These are phyloP conservation scores for Diaporthe ampelina DNA, from an alignment of 2,329 filamentous ascomycete genomes.

Conservation along the genomic window DNA sequence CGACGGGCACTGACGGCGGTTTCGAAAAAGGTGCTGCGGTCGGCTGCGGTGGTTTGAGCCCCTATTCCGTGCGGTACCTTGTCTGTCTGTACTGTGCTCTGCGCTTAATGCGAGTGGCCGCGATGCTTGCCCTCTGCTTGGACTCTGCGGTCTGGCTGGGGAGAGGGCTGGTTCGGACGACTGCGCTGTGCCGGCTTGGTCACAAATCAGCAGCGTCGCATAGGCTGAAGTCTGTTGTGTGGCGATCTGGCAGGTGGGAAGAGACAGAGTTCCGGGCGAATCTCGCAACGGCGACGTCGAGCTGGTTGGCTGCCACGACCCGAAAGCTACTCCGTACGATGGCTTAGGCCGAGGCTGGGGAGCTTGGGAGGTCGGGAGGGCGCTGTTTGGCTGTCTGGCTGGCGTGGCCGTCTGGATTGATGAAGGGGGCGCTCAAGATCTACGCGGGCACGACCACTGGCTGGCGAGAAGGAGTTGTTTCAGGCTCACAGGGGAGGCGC, in stretches of 20 bases:
- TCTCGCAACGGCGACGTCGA: conserved; percentile 21
- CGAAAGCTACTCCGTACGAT: neutral
- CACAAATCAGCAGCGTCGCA: neutral
- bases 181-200: conserved; percentile 9
- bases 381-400: conserved; percentile 17
- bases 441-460: conserved; percentile 33
- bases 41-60: conserved; percentile 39
- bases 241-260: conserved; percentile 8
- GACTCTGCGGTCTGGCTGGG: neutral
- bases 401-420: conserved; percentile 16
- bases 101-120: conserved; percentile 12
- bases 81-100: conserved; percentile 1
- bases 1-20: conserved; percentile 27
- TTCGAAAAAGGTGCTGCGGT: conserved; percentile 40
- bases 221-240: neutral
- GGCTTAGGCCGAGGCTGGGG: conserved; percentile 14
- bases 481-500: conserved; percentile 42
- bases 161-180: conserved; percentile 7
- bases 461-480: conserved; percentile 38
- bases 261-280: conserved; percentile 20
- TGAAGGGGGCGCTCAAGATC: conserved; percentile 27
- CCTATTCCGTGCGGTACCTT: conserved; percentile 36
- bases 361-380: conserved; percentile 20
- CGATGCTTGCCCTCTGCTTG: conserved; percentile 18
- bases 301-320: conserved; percentile 17